Evolutionary conservation across 192 early-diverging fungal species (phyloP), one percentile per base, ranked within the genome.

Genomic region (Thoreauomyces humboldtii): DNA sequence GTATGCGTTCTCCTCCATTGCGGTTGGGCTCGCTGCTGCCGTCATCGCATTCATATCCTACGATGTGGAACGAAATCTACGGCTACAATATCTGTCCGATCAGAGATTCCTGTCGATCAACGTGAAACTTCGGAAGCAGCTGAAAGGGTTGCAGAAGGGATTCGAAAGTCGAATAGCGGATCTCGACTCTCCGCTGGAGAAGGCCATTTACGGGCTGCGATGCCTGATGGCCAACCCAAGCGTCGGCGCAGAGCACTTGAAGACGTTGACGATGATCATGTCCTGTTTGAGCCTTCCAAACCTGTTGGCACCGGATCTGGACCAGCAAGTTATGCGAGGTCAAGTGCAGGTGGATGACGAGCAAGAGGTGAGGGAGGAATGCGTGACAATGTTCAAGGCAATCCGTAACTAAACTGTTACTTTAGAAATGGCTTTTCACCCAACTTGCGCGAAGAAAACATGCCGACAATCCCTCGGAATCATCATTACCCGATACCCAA

Each of bases 151-250:
- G 35, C 72, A 82, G 55, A 37, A 56, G 34, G 42, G 61, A n/a
- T 74, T 46, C 45, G 62, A 44, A 4, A 69, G 73, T 21, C 59
- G 66, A 31, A 74, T 81, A 43, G 81, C 77, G 22, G 81, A 83
- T 55, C 56, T 83, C 46, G 79, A 81, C 33, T 81, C 78, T 17
- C 81, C 81, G 11, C 63, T 83, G 17, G 81, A 83, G 48, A 81
- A 81, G 47, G 78, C 81, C 2, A 83, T 81, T 52, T 34, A 71
- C 25, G 66, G 66, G 9, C 42, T 79, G 35, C 72, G 76, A 41
- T 42, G 59, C n/a, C 46, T 83, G 54, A 62, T 83, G 73, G 63
- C 72, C 11, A 65, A 60, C 29, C 64, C 78, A 4, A 21, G 24
- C 24, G 53, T 81, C 25, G 44, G 48, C 25, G 73, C 57, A 21